These are phyloP conservation scores for Nemania abortiva DNA, from an alignment of 2,329 filamentous ascomycete genomes.

Conservation along the genomic window DNA sequence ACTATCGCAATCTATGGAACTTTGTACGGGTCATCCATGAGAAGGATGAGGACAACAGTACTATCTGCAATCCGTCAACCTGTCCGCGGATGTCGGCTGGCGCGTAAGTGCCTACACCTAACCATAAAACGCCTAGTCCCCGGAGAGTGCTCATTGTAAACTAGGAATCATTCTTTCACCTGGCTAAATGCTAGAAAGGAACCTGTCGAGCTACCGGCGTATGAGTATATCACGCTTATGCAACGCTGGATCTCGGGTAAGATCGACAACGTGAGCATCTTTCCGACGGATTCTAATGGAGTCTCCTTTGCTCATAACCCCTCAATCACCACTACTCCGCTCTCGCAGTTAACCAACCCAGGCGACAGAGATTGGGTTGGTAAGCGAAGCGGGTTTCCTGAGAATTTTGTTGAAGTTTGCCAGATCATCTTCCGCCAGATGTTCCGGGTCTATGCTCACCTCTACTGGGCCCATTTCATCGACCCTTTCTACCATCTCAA, in stretches of 20 bases:
- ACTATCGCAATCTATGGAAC: conserved; percentile 88
- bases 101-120: conserved; percentile 70
- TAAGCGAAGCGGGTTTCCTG: conserved; percentile 91
- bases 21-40: conserved; percentile 92
- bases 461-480: conserved; percentile 96
- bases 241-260: conserved; percentile 98
- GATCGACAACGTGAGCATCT: conserved; percentile 88
- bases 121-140: not conserved
- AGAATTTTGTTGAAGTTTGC: conserved; percentile 89
- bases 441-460: conserved; percentile 97
- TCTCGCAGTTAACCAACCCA: conserved; percentile 71
- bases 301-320: conserved; percentile 75
- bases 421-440: conserved; percentile 97
- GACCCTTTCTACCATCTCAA: conserved; percentile 88
- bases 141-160: conserved; percentile 9
- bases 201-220: conserved; percentile 91
- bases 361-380: conserved; percentile 83
- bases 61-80: conserved; percentile 84
- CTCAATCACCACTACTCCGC: conserved; percentile 67
- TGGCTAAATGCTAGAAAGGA: conserved; percentile 91
- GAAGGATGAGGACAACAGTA: conserved; percentile 79
- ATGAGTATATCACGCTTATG: conserved; percentile 94
- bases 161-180: conserved; percentile 90
- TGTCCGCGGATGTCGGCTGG: conserved; percentile 97
- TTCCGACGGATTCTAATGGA: conserved; percentile 84